These are phyloP conservation scores for Geotrichum siamense DNA, from an alignment of 1,139 yeast species.

Conservation along the genomic window DNA sequence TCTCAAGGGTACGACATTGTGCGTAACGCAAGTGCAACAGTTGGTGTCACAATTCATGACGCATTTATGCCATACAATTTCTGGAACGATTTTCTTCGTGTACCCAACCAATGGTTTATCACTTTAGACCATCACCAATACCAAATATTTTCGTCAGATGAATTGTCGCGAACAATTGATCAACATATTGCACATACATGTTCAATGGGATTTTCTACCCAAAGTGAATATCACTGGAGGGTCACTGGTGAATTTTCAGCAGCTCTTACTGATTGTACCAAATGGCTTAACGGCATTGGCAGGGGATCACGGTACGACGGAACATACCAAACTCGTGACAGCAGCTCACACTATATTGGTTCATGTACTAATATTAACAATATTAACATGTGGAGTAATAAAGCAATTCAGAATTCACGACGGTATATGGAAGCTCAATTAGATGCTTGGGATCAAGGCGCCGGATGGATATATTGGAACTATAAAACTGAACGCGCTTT, in stretches of 20 bases:
- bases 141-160: constrained; percentile 68
- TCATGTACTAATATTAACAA: constrained; percentile 57
- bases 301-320: constrained; percentile 84
- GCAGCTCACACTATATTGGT: constrained; percentile 47
- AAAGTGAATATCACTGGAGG: constrained; percentile 60
- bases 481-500: constrained; percentile 79
- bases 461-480: constrained; percentile 91
- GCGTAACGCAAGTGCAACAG: constrained; percentile 43
- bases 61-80: constrained; percentile 58
- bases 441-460: constrained; percentile 65
- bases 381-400: constrained; percentile 52
- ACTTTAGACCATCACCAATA: constrained; percentile 87
- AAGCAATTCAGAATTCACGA: constrained; percentile 53
- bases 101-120: constrained; percentile 51
- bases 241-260: constrained; percentile 91
- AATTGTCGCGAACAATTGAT: constrained; percentile 50
- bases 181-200: constrained; percentile 62
- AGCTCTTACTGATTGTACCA: constrained; percentile 88
- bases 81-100: constrained; percentile 51
- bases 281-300: constrained; percentile 88
- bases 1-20: constrained; percentile 47
- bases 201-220: constrained; percentile 47
- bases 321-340: constrained; percentile 34
- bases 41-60: constrained; percentile 58
- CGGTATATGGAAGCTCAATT: constrained; percentile 80